Evolutionary conservation across 257 asterid species (phyloP).

Genomic region (Thymus mandschuricus): DNA sequence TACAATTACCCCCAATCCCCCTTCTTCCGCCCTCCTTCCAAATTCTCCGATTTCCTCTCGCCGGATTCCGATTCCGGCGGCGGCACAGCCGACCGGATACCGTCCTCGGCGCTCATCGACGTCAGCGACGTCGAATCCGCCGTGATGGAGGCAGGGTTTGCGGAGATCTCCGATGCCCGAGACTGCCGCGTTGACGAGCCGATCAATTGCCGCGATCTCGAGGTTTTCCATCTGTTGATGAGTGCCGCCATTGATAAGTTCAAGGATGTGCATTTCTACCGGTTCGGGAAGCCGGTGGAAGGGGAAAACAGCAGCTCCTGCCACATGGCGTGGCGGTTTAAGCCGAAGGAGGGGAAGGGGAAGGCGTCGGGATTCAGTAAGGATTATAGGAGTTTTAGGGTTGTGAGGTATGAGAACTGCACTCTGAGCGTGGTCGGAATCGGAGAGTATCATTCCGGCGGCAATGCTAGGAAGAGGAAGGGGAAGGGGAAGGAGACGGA

Average conservation of each 20-base stretch:
- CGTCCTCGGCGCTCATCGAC: conserved; percentile 47
- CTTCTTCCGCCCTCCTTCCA: conserved; percentile 58
- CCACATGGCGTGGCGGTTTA: conserved; percentile 95
- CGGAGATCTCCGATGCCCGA: conserved; percentile 29
- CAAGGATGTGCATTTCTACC: conserved; percentile 66
- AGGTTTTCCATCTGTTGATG: conserved; percentile 81
- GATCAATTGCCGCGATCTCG: conserved; percentile 76
- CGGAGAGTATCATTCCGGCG: conserved; percentile 89
- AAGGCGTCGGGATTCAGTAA: conserved; percentile 59
- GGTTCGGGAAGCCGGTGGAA: conserved; percentile 77
- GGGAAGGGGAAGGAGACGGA: conserved; percentile 39
- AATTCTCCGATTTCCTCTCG: conserved; percentile 59
- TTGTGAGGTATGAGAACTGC: conserved; percentile 63
- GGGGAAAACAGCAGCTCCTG: conserved; percentile 69
- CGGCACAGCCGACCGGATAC: conserved; percentile 46
- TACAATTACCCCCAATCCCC: conserved; percentile 59
- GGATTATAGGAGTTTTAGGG: conserved; percentile 71
- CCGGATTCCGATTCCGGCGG: conserved; percentile 54
- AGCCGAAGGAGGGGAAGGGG: conserved; percentile 76
- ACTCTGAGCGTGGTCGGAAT: conserved; percentile 61
- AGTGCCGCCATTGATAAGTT: conserved; percentile 68
- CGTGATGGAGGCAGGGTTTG: conserved; percentile 12
- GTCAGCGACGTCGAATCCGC: conserved; percentile 56
- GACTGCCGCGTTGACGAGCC: conserved; percentile 61
- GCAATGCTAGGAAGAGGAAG: conserved; percentile 76